A percentile compares a stretch with the other conserved stretches of the same genome.
Conservation (phyloP, 495 filamentous ascomycete species). For the Bathelium albidoporum region DNA sequence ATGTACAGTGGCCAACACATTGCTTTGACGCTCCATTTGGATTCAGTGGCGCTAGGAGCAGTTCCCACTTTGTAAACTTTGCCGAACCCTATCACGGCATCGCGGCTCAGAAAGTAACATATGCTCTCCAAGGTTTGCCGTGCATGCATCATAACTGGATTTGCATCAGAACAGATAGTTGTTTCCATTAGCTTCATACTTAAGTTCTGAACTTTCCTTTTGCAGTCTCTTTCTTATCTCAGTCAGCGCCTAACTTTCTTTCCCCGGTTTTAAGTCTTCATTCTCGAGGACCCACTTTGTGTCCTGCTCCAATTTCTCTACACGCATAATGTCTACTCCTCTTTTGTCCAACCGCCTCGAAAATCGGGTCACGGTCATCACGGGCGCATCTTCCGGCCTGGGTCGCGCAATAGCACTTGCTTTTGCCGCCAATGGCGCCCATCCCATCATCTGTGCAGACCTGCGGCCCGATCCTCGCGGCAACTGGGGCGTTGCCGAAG, state of each 20-base stretch:
- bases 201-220: too few species aligned
- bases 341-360: constrained; percentile 7
- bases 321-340: neutral
- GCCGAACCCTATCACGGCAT: too few species aligned
- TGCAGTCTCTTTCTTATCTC: neutral
- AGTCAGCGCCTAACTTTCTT: too few species aligned
- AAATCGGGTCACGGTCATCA: constrained; percentile 39
- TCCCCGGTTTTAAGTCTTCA: neutral
- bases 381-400: constrained; percentile 40
- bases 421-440: constrained; percentile 37
- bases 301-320: neutral
- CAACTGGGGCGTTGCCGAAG: constrained; percentile 15
- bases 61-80: too few species aligned
- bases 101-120: too few species aligned
- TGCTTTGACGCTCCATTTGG: neutral
- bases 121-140: too few species aligned
- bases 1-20: too few species aligned
- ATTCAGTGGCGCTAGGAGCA: too few species aligned
- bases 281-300: neutral
- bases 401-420: constrained; percentile 39
- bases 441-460: constrained; percentile 37
- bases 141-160: too few species aligned
- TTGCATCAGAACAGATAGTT: too few species aligned
- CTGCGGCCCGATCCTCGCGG: constrained; percentile 22
- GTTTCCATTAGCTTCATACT: too few species aligned